Evolutionary conservation across 2,329 filamentous ascomycete species (phyloP), one percentile per base, ranked within the genome.

Genomic region (Sclerotinia nivalis): DNA sequence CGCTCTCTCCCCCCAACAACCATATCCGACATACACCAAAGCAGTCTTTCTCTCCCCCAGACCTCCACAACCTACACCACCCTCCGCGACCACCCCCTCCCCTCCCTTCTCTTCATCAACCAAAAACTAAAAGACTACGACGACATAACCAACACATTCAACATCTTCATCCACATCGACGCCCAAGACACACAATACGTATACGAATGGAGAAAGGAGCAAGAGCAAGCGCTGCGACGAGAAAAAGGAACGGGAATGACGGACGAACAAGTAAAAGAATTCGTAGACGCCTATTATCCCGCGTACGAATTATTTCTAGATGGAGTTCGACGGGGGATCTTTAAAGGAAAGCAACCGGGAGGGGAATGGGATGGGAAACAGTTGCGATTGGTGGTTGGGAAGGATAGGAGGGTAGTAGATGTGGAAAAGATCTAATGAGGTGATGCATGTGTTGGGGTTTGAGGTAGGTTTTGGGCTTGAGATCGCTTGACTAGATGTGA

Each of bases 151-250:
- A 80, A 86, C 80, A 84, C 74, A 72, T 84, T 91, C 50, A 85
- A 89, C 75, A 87, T 87, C 31, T 84, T 91, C 73, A 84, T 91
- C 56, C 88, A 91, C 75, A 87, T 80, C 69, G 89, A 92, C 77
- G 89, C 90, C 0, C 82, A 87, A 72, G 82, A 91, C 73, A 82
- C 85, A 22, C 79, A 81, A 45, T 90, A 85, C 75, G 90, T 92
- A 40, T 92, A 92, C 74, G 83, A 84, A 67, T 92, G 90, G 90
- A 82, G 90, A 20, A 79, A 87, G 73, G 82, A 92, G 76, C 89
- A 91, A 77, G 90, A 92, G 77, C 82, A 83, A 55, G 83, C 81
- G 37, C 81, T 92, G 74, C 83, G 87, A 62, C 82, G 81, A 15
- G 75, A 79, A 7, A 89, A 85, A 73, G 89, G 88, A 1, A 71